Percentiles rank a stretch among this genome's conserved stretches.
Evolutionary conservation across 2,329 filamentous ascomycete genomes (phyloP).

Genomic region (Aureobasidium subglaciale): DNA sequence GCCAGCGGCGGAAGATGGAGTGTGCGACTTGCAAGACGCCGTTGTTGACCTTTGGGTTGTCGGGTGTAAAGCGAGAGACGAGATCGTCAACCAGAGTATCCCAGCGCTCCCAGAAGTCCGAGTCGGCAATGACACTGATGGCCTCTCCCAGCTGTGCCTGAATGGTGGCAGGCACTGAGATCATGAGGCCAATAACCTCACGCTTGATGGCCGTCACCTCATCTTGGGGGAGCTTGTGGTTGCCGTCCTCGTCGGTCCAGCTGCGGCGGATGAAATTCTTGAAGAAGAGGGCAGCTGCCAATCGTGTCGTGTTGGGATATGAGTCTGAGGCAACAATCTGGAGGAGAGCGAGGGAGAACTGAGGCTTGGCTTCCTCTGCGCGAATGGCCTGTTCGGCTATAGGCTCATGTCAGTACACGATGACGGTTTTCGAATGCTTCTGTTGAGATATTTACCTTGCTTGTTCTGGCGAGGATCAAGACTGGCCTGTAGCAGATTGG

Average conservation of each 20-base stretch:
- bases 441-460: slow-evolving; percentile 57
- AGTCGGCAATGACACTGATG: slow-evolving; percentile 95
- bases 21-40: slow-evolving; percentile 96
- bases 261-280: slow-evolving; percentile 96
- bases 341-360: slow-evolving; percentile 78
- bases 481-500: slow-evolving; percentile 82
- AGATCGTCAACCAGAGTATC: slow-evolving; percentile 93
- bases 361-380: slow-evolving; percentile 70
- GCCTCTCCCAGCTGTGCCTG: slow-evolving; percentile 94
- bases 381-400: slow-evolving; percentile 76
- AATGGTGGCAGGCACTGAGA: slow-evolving; percentile 75
- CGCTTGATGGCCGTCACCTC: slow-evolving; percentile 90
- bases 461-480: slow-evolving; percentile 82
- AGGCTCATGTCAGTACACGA: slow-evolving; percentile 4
- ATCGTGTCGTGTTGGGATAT: slow-evolving; percentile 68
- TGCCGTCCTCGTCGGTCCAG: slow-evolving; percentile 92
- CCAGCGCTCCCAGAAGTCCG: slow-evolving; percentile 94
- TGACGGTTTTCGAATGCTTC: neutral
- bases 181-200: slow-evolving; percentile 95
- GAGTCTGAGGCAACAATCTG: slow-evolving; percentile 77
- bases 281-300: slow-evolving; percentile 87
- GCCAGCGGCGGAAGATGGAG: slow-evolving; percentile 95
- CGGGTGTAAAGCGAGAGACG: slow-evolving; percentile 74
- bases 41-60: slow-evolving; percentile 78
- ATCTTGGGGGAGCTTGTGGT: slow-evolving; percentile 74